Evolutionary conservation across 805 yeast genomes (phyloP).

Genomic region (Wickerhamiella kurtzmanii): DNA sequence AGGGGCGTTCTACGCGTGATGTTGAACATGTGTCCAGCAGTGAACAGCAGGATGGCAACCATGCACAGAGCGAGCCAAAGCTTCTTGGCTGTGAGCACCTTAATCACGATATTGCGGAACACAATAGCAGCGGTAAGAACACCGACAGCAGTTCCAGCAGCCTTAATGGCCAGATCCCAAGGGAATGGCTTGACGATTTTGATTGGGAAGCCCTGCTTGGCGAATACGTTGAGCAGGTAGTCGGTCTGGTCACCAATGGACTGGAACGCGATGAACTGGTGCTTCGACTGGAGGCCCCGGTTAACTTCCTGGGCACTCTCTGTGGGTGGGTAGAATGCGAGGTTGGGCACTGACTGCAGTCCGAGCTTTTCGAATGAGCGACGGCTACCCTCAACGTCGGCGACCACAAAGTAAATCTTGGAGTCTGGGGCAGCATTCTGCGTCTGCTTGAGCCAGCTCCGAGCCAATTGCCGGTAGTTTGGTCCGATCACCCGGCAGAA

Average conservation of each 20-base stretch:
- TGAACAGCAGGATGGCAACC: conserved; percentile 55
- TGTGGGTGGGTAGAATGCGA: conserved; percentile 47
- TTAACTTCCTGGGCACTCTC: conserved; percentile 24
- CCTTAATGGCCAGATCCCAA: conserved; percentile 16
- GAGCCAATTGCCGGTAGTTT: conserved; percentile 43
- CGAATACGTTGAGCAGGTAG: conserved; percentile 15
- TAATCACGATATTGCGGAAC: conserved; percentile 25
- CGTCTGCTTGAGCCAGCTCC: conserved; percentile 38
- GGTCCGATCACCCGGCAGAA: conserved; percentile 64
- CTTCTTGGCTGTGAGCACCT: conserved; percentile 36
- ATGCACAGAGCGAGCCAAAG: conserved; percentile 64
- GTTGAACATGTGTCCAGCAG: conserved; percentile 88
- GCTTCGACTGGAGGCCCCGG: conserved; percentile 19
- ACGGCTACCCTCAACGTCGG: conserved; percentile 54
- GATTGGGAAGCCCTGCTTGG: conserved; percentile 19
- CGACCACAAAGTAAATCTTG: conserved; percentile 50
- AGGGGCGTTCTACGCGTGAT: conserved; percentile 59
- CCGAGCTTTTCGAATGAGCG: conserved; percentile 39
- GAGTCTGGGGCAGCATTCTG: conserved; percentile 37
- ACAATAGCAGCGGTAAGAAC: conserved; percentile 10
- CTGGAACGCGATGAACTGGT: conserved; percentile 20
- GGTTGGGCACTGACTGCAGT: conserved; percentile 65
- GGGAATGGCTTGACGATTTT: conserved; percentile 24
- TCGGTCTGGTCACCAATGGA: conserved; percentile 17
- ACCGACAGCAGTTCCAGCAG: conserved; percentile 8